Base-by-base conservation (phyloP, 192 early-diverging fungal genomes). In the Phycomyces blakesleeanus region DNA sequence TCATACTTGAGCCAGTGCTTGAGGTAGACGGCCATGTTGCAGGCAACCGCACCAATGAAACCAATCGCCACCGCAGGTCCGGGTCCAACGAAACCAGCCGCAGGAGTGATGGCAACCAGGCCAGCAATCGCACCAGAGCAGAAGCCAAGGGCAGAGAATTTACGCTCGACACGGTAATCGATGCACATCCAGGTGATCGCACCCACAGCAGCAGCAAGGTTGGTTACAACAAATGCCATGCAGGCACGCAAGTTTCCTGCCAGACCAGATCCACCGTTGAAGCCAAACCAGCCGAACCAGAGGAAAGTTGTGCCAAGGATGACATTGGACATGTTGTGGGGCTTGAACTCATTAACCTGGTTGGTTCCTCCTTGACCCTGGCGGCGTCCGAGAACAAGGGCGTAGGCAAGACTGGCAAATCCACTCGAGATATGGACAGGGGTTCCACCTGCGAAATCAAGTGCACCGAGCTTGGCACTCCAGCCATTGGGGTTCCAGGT, bases 401-500 rank as follows among this genome's bases (percentile, higher is more conserved):
- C 80, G 77, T 91, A 94, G 37, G 95, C 97, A 54, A 97, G 79
- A 39, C 89, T 91, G 51, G 91, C 88, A 67, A 89, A 91, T 20
- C 97, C 97, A 25, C 92, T 93, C 1, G 87, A 78, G 21, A 96
- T 90, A 72, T 99, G 93, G 24, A 99, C 94, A 21, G 94, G 93
- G n/a, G 93, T 92, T 22, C 97, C 95, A 51, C 97, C 97, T 15
- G 97, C 95, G 63, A 92, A 99, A 78, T 99, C 95, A 22, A 95
- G 81, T 22, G 49, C 58, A 37, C 93, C 93, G 78, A 93, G 78
- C 37, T 85, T 85, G 51, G 73, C 78, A 53, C 91, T 76, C 94
- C 93, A 98, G 2, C 96, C 96, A 62, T 87, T 88, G 29, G 78
- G 55, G 15, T 84, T 85, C 93, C 93, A 98, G 22, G 91, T 90